Conservation (phyloP, 768 basidiomycete species). For the Serendipita sp. region DNA sequence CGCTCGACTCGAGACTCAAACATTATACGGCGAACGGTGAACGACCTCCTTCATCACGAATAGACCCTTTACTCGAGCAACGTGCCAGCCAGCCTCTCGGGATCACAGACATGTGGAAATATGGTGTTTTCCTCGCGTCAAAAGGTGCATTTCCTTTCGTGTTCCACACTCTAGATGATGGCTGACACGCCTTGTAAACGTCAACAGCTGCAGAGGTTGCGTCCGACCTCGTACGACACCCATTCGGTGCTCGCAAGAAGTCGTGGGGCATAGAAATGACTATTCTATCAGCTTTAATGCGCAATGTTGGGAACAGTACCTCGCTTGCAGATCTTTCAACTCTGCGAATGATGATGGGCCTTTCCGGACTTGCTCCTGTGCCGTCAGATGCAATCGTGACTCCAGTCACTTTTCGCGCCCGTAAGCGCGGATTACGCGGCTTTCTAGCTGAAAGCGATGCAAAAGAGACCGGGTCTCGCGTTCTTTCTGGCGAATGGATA, state of each 20-base stretch:
- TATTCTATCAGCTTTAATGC: slow-evolving; percentile 66
- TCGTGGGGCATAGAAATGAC: slow-evolving; percentile 96
- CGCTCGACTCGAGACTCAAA: not conserved
- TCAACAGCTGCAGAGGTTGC: slow-evolving; percentile 30
- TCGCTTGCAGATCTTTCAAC: slow-evolving; percentile 60
- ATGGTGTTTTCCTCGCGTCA: slow-evolving; percentile 39
- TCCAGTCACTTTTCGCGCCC: slow-evolving; percentile 80
- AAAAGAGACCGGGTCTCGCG: slow-evolving; percentile 57
- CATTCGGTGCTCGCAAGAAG: slow-evolving; percentile 72
- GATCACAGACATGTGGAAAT: slow-evolving; percentile 58
- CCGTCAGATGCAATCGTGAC: slow-evolving; percentile 89
- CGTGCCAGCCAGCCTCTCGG: slow-evolving; percentile 38
- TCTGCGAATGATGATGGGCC: slow-evolving; percentile 50
- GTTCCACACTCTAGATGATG: not conserved
- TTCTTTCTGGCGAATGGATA: slow-evolving; percentile 91
- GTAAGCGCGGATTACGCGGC: slow-evolving; percentile 53
- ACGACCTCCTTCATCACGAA: slow-evolving; percentile 55
- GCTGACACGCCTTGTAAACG: not conserved
- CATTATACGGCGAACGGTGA: slow-evolving; percentile 3
- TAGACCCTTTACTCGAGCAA: slow-evolving; percentile 50
- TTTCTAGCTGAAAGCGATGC: slow-evolving; percentile 63
- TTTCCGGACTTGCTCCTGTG: slow-evolving; percentile 68
- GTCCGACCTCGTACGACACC: slow-evolving; percentile 57
- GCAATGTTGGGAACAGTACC: slow-evolving; percentile 66
- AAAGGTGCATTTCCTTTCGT: slow-evolving; percentile 36